Base-by-base conservation (phyloP, 345 rosid species). In the Dovyalis caffra region DNA sequence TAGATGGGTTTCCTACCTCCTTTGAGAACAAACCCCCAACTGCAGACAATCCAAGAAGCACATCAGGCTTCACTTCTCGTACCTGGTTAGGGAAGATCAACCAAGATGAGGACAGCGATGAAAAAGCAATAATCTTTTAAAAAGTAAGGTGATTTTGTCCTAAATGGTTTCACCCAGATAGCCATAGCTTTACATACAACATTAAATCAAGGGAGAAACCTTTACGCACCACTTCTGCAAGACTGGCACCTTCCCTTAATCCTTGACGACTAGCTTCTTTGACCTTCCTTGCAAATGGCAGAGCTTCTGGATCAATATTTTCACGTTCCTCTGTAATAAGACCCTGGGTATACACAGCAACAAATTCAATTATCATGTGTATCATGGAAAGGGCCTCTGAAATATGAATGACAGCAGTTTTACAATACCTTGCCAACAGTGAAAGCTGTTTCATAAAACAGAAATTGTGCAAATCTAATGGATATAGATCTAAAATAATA, bases 31-130 rank as follows among this genome's bases (percentile, higher is more conserved):
- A 80, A 51, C 99, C 99, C 70, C 99, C 99, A 87, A 95, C 99
- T n/a, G 96, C 99, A 75, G 99, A 95, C 79, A 95, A 87, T 76
- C 99, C 99, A 81, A 95, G 98, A 79, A 95, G 98, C 81, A 95
- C 99, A 83, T 95, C 97, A 78, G 98, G 98, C 83, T 92, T 90
- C 80, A 95, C 99, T 84, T 88, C 89, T 62, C 81, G 87, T 82
- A 95, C 98, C 98, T 95, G 85, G 80, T 78, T 57, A 71, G 49
- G 63, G 75, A 43, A 69, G 21, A 79, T 76, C 65, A 80, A 40
- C 53, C 43, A 21, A 71, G 18, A 28, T 47, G 16, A 53, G 34
- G 12, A 64, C 25, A 63, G 33, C 8, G 3, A 53, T n/a, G 14
- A 53, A 3, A 43, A 53, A 53, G 28, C 60, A 7, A 53, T 53